A percentile compares a stretch with the other conserved stretches of the same genome.
Conservation (phyloP, 768 basidiomycete species). For the Termitomyces sp. region DNA sequence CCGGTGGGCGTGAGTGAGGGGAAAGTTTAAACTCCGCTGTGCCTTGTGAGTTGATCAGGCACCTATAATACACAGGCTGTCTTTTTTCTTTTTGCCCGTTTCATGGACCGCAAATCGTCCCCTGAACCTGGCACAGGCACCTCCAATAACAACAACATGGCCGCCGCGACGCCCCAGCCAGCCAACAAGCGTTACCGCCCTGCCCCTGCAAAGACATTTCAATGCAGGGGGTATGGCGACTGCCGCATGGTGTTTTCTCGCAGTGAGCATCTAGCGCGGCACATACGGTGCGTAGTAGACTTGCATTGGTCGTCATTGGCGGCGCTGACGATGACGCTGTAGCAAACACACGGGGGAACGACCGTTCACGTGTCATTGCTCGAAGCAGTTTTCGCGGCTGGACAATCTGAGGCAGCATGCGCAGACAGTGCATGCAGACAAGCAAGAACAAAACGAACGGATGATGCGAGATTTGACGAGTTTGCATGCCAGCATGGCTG, state of each 20-base stretch:
- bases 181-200: slow-evolving; percentile 67
- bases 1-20: too few relatives aligned
- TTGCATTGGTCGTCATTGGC: neutral
- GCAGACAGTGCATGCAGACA: slow-evolving; percentile 95
- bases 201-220: slow-evolving; percentile 89
- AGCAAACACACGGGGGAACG: slow-evolving; percentile 99
- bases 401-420: slow-evolving; percentile 97
- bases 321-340: slow-evolving; percentile 8
- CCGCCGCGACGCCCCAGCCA: slow-evolving; percentile 18
- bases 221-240: slow-evolving; percentile 91
- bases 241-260: slow-evolving; percentile 96
- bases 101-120: slow-evolving; percentile 26
- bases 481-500: slow-evolving; percentile 77
- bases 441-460: slow-evolving; percentile 78
- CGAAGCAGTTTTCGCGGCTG: slow-evolving; percentile 91
- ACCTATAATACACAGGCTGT: slow-evolving; percentile 15
- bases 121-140: slow-evolving; percentile 22
- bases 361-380: slow-evolving; percentile 94
- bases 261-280: slow-evolving; percentile 92
- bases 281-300: slow-evolving; percentile 68
- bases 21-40: slow-evolving; percentile 10
- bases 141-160: slow-evolving; percentile 17
- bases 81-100: slow-evolving; percentile 14
- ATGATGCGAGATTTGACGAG: slow-evolving; percentile 90
- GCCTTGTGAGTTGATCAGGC: slow-evolving; percentile 20